Conservation (phyloP, 2,329 filamentous ascomycete genomes). For the Emericellopsis cladophorae region DNA sequence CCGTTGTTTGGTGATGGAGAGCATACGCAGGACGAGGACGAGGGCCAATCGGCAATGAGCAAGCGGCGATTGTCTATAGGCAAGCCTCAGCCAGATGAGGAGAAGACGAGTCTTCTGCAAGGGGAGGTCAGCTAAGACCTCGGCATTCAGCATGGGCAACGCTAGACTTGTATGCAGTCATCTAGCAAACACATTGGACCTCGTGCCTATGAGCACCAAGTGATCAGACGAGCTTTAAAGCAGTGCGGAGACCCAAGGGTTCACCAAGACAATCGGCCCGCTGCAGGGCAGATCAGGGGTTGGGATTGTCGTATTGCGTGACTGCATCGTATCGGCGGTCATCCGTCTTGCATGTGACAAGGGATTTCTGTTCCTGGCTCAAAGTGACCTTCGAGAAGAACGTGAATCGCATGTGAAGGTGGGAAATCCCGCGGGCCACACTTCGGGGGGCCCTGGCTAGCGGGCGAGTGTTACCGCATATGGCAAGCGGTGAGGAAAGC, state of each 20-base stretch:
- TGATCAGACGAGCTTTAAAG: no score
- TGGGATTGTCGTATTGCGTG: slow-evolving; percentile 1
- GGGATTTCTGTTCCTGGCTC: background rate
- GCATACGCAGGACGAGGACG: slow-evolving; percentile 30
- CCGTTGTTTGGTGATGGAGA: slow-evolving; percentile 78
- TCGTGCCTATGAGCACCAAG: no score
- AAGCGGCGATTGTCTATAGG: background rate
- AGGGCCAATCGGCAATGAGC: background rate
- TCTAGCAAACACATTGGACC: no score
- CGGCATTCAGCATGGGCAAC: no score
- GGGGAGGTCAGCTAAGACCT: no score
- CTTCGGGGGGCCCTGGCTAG: background rate
- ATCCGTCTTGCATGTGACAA: background rate
- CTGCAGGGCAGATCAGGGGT: slow-evolving; percentile 1
- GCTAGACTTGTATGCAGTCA: no score
- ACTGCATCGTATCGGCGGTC: background rate
- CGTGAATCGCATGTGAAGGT: background rate
- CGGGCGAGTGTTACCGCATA: slow-evolving; percentile 5
- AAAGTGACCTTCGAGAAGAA: no score
- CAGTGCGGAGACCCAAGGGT: no score
- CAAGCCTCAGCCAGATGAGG: background rate
- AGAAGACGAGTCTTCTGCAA: background rate
- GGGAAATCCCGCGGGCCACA: background rate
- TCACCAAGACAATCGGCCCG: no score
- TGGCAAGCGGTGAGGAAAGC: slow-evolving; percentile 9